Conservation (phyloP, 2,329 filamentous ascomycete species). For the Podosphaera aphanis region DNA sequence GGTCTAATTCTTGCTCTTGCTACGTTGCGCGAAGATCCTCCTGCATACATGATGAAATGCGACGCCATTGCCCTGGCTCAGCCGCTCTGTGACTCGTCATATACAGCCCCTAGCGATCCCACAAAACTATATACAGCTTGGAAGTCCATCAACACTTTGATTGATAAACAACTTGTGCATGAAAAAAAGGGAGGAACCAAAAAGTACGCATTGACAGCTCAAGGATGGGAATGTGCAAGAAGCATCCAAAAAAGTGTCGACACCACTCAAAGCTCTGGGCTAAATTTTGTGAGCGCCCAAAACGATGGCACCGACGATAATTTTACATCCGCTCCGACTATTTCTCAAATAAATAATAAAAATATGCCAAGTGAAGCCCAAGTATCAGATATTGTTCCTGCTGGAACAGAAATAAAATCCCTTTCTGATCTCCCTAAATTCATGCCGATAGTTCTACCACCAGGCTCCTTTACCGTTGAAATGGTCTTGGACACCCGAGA, state of each 20-base stretch:
- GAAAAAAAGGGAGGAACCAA: constrained; percentile 41
- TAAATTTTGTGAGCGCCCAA: constrained; percentile 4
- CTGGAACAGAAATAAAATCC: constrained; percentile 8
- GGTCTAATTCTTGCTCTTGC: constrained; percentile 46
- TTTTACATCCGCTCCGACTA: constrained; percentile 1
- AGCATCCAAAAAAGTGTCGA: constrained; percentile 30
- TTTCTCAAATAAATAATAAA: neutral
- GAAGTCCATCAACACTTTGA: constrained; percentile 58
- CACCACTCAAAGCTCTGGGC: constrained; percentile 5
- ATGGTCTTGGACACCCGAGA: constrained; percentile 56
- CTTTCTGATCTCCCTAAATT: constrained; percentile 18
- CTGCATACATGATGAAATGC: constrained; percentile 38
- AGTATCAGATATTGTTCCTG: constrained; percentile 8
- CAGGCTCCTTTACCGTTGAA: constrained; percentile 46
- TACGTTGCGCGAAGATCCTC: constrained; percentile 29
- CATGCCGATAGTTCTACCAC: constrained; percentile 34
- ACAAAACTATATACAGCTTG: constrained; percentile 58
- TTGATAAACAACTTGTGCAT: constrained; percentile 50
- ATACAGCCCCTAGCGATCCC: constrained; percentile 41
- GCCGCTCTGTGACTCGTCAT: constrained; percentile 48
- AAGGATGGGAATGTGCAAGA: constrained; percentile 52
- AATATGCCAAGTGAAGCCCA: constrained; percentile 1
- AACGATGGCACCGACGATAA: neutral
- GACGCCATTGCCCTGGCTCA: constrained; percentile 48
- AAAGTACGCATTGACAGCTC: constrained; percentile 49